Conservation (phyloP, 1,139 yeast species). For the Kurtzmaniella quercitrusa region DNA sequence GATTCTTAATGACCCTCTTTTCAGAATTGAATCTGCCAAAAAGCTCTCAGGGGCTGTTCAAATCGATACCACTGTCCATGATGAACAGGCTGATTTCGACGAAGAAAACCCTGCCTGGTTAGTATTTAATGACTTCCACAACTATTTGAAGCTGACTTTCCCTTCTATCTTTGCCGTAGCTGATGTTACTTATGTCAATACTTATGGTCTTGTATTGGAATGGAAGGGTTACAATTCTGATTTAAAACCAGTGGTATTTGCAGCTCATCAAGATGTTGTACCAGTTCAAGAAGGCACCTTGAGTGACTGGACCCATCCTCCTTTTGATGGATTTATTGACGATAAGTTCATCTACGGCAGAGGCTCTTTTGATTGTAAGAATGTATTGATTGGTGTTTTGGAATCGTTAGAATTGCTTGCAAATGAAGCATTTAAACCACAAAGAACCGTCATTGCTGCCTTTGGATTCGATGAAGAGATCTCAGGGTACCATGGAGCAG, state of each 20-base stretch:
- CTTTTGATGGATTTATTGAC: constrained; percentile 13
- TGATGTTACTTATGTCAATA: constrained; percentile 16
- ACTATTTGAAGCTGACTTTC: constrained; percentile 16
- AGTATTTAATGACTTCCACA: constrained; percentile 14
- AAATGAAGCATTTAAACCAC: constrained; percentile 44
- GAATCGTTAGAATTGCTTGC: constrained; percentile 51
- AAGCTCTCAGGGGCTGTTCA: constrained; percentile 28
- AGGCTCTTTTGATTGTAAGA: constrained; percentile 64
- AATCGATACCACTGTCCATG: constrained; percentile 27
- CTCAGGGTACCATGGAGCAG: constrained; percentile 56
- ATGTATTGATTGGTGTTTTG: constrained; percentile 50
- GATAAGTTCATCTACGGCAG: constrained; percentile 52
- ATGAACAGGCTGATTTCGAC: constrained; percentile 27
- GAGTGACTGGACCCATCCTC: constrained; percentile 18
- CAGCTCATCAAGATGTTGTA: constrained; percentile 21
- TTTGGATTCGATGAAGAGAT: constrained; percentile 76
- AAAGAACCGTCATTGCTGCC: constrained; percentile 53
- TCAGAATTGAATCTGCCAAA: constrained; percentile 20
- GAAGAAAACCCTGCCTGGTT: constrained; percentile 23
- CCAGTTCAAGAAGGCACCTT: constrained; percentile 17
- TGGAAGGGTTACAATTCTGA: constrained; percentile 16
- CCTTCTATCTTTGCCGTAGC: constrained; percentile 14
- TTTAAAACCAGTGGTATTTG: constrained; percentile 17
- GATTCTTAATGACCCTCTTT: constrained; percentile 18
- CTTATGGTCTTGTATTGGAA: constrained; percentile 17